Percentiles rank a stretch among this genome's conserved stretches.
These are phyloP conservation scores for Ramaria sp. DNA, from an alignment of 768 basidiomycete species.

Conservation along the genomic window DNA sequence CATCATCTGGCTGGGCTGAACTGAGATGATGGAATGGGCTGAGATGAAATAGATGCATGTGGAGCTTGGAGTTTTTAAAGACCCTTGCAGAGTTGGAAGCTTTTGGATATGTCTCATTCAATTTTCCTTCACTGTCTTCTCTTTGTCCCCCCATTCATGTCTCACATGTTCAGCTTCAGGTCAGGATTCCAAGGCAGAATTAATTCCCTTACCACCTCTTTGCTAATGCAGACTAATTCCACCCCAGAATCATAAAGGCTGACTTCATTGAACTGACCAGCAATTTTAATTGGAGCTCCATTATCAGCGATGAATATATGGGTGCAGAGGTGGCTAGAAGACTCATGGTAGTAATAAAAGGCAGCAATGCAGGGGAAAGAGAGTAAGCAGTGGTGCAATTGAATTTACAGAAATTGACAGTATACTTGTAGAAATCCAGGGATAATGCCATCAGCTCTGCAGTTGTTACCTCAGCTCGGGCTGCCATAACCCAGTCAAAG, in stretches of 20 bases:
- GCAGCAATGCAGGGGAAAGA: background rate
- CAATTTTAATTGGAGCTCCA: background rate
- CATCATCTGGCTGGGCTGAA: too few species aligned
- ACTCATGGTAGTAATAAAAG: background rate
- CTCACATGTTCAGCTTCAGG: background rate
- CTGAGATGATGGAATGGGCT: too few species aligned
- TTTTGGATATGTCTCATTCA: too few species aligned
- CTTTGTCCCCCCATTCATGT: slow-evolving; percentile 1
- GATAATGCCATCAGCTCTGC: too few species aligned
- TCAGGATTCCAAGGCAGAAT: background rate
- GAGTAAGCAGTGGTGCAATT: background rate
- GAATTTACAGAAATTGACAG: background rate
- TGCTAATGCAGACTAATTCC: slow-evolving; percentile 3
- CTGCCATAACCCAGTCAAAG: too few species aligned
- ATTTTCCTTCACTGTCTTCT: too few species aligned
- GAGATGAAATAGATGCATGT: too few species aligned
- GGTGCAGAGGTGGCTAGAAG: background rate
- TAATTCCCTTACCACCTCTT: background rate
- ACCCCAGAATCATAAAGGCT: background rate
- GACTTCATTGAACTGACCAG: background rate
- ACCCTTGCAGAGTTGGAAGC: too few species aligned
- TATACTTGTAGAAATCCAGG: too few species aligned
- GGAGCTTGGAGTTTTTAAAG: too few species aligned
- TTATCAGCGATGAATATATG: background rate
- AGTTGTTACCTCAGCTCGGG: too few species aligned